Percentiles rank a stretch among this genome's conserved stretches.
Conservation (phyloP, 768 basidiomycete genomes). For the Pleurotus tuoliensis region DNA sequence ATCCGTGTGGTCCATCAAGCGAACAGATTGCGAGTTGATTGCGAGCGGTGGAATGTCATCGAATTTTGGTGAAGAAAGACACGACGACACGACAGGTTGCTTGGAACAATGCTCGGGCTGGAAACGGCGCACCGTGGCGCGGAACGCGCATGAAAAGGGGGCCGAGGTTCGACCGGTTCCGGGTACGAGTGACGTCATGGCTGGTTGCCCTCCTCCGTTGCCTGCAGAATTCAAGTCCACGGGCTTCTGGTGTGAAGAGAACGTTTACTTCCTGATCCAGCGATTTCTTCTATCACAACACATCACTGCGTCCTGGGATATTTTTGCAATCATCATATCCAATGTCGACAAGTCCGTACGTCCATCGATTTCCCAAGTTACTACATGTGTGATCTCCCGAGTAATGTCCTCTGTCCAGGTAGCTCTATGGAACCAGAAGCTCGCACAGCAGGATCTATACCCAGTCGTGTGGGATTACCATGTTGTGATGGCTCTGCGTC, state of each 20-base stretch:
- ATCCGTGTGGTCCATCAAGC: too few relatives aligned
- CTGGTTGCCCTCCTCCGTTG: conserved; percentile 23
- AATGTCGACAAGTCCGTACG: conserved; percentile 56
- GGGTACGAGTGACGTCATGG: background rate
- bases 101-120: too few relatives aligned
- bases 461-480: conserved; percentile 76
- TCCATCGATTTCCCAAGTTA: background rate
- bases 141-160: too few relatives aligned
- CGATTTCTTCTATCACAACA: conserved; percentile 30
- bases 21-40: too few relatives aligned
- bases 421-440: conserved; percentile 61
- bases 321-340: conserved; percentile 60
- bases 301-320: conserved; percentile 39
- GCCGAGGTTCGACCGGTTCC: too few relatives aligned
- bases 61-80: too few relatives aligned
- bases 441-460: conserved; percentile 24
- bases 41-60: too few relatives aligned
- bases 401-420: conserved; percentile 35
- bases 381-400: background rate
- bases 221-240: conserved; percentile 48
- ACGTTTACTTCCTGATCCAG: conserved; percentile 57
- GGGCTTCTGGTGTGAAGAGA: conserved; percentile 69
- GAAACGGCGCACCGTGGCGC: too few relatives aligned
- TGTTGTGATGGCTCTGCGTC: conserved; percentile 53
- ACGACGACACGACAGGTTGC: too few relatives aligned